These are phyloP conservation scores for Paratrypanosoma confusum DNA, from an alignment of 208 protist species.

Conservation along the genomic window DNA sequence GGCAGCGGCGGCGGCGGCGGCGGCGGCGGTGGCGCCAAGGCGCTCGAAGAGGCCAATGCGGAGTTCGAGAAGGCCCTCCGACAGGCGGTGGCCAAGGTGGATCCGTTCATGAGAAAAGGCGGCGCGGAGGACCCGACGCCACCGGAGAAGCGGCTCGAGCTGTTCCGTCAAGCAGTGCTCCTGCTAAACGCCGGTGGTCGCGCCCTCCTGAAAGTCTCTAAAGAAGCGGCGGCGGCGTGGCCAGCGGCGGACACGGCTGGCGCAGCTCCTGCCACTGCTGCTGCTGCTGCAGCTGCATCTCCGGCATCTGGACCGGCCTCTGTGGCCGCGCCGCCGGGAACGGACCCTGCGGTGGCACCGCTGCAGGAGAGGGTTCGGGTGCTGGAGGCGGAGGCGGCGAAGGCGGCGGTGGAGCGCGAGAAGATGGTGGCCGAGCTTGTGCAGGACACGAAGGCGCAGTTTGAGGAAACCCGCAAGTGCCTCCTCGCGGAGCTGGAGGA, in stretches of 20 bases:
- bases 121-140: background rate
- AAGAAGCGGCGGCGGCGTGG: background rate
- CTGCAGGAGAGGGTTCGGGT: constrained; percentile 12
- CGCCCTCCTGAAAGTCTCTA: background rate
- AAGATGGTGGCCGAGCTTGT: background rate
- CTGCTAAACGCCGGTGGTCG: constrained; percentile 6
- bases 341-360: constrained; percentile 7
- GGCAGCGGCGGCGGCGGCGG: background rate
- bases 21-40: background rate
- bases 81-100: constrained; percentile 3
- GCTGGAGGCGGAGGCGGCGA: constrained; percentile 6
- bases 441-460: background rate
- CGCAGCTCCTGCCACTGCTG: background rate
- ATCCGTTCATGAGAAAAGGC: constrained; percentile 5
- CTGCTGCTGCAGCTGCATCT: background rate
- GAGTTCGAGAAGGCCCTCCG: constrained; percentile 3
- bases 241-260: background rate
- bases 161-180: constrained; percentile 3
- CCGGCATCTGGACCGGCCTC: constrained; percentile 2
- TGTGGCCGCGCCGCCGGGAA: constrained; percentile 1
- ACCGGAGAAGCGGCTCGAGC: constrained; percentile 2
- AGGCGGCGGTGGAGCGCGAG: constrained; percentile 3
- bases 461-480: constrained; percentile 4
- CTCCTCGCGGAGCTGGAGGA: constrained; percentile 8
- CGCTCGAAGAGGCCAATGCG: background rate